Percentiles rank a stretch among this genome's conserved stretches.
Evolutionary conservation across 179 eudicot species (phyloP).

Genomic region (Carnegiea gigantea): DNA sequence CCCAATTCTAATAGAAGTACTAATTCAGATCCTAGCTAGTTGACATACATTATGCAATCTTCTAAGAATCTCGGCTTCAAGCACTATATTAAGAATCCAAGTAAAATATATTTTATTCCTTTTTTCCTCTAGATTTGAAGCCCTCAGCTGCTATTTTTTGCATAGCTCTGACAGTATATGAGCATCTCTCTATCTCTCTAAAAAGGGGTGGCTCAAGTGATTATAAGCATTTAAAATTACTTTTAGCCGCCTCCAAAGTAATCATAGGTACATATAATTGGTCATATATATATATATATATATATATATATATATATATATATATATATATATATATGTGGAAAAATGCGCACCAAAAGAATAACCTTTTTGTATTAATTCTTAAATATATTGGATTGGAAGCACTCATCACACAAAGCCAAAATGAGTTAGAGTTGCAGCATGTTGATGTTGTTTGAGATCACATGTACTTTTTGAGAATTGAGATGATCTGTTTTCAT

Average conservation of each 20-base stretch:
- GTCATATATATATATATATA: neutral
- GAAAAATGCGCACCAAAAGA: neutral
- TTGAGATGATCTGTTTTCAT: neutral
- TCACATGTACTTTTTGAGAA: neutral
- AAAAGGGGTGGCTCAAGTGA: no score
- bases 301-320: neutral
- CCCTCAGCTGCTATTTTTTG: constrained; percentile 5
- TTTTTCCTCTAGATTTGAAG: neutral
- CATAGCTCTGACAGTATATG: neutral
- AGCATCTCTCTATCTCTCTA: constrained; percentile 3
- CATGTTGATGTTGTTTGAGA: neutral
- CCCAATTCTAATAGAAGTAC: neutral
- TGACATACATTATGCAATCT: neutral
- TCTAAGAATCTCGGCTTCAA: neutral
- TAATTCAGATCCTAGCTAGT: neutral
- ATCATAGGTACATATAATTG: constrained; percentile 2
- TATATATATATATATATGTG: neutral
- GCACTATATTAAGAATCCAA: neutral
- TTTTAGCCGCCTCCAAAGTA: neutral
- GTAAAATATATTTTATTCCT: neutral
- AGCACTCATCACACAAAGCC: neutral
- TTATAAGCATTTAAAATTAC: neutral
- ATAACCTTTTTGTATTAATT: neutral
- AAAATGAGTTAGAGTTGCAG: neutral
- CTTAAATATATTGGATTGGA: neutral